Conservation (phyloP, 1,139 yeast genomes). For the Kluyveromyces sp. region DNA sequence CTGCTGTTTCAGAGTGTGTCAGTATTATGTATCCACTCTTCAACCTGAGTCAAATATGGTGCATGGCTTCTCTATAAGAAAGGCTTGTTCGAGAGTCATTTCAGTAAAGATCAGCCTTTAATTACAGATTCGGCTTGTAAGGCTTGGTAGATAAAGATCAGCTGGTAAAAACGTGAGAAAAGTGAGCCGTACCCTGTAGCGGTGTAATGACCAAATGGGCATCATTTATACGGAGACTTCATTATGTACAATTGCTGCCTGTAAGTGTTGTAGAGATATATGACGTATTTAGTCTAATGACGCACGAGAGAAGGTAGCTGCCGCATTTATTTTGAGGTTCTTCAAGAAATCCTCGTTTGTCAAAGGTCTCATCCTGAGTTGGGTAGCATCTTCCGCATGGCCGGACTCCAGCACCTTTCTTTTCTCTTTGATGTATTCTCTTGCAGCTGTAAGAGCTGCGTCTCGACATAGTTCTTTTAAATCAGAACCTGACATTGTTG, state of each 20-base stretch:
- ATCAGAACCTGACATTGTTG: conserved; percentile 86
- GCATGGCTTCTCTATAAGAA: not conserved
- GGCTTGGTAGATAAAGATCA: too few relatives aligned
- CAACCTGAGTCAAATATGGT: not conserved
- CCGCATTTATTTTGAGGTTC: conserved; percentile 16
- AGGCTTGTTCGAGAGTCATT: not conserved
- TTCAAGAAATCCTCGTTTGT: conserved; percentile 24
- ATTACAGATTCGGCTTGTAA: too few relatives aligned
- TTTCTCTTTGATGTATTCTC: conserved; percentile 62
- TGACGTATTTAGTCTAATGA: conserved; percentile 5
- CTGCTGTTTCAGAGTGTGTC: too few relatives aligned
- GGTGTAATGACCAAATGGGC: too few relatives aligned
- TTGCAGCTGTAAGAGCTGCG: conserved; percentile 84
- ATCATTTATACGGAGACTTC: too few relatives aligned
- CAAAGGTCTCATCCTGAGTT: conserved; percentile 25
- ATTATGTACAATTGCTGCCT: not conserved
- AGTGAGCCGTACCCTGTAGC: too few relatives aligned
- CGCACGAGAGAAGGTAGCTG: conserved; percentile 5
- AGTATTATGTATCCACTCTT: too few relatives aligned
- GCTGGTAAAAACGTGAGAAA: too few relatives aligned
- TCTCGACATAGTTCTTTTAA: conserved; percentile 85
- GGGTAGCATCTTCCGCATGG: conserved; percentile 5
- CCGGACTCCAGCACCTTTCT: conserved; percentile 15
- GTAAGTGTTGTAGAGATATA: not conserved
- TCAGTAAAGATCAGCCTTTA: not conserved